phyloP scores from a whole-genome alignment of 2,329 filamentous ascomycete genomes.

The Botrytis sinoallii region DNA sequence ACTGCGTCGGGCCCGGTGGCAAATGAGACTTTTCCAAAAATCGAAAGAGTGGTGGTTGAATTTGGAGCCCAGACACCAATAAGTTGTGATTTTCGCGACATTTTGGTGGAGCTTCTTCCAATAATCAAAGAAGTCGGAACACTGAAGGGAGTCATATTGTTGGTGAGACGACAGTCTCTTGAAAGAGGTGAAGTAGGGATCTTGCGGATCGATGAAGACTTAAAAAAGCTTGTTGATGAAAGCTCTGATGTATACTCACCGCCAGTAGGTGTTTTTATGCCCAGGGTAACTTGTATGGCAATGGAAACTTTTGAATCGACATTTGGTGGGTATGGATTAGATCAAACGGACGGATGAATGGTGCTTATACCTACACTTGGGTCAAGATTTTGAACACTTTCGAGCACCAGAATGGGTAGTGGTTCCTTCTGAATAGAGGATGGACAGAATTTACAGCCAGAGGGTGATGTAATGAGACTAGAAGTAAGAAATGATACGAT shows the following conservation, averaged over 20 bases:
- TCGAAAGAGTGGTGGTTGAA: neutral
- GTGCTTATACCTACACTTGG: neutral
- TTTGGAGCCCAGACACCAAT: neutral
- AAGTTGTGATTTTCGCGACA: neutral
- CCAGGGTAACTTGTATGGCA: neutral
- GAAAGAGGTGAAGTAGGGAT: neutral
- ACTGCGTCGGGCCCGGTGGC: neutral
- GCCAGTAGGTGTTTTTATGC: neutral
- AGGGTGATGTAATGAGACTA: neutral
- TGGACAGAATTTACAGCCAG: neutral
- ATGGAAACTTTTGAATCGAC: neutral
- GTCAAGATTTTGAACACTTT: neutral
- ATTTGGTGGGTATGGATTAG: neutral
- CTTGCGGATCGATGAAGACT: neutral
- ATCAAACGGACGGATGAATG: neutral
- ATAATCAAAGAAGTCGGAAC: neutral
- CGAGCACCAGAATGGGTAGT: neutral
- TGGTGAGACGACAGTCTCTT: neutral
- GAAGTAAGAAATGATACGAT: neutral
- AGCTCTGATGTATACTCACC: neutral
- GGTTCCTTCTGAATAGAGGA: neutral
- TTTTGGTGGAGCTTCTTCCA: neutral
- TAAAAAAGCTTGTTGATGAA: neutral
- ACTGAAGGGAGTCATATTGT: neutral
- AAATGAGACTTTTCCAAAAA: neutral